Evolutionary conservation across 1,139 yeast species (phyloP).

Genomic region (Debaryomycetaceae sp.): DNA sequence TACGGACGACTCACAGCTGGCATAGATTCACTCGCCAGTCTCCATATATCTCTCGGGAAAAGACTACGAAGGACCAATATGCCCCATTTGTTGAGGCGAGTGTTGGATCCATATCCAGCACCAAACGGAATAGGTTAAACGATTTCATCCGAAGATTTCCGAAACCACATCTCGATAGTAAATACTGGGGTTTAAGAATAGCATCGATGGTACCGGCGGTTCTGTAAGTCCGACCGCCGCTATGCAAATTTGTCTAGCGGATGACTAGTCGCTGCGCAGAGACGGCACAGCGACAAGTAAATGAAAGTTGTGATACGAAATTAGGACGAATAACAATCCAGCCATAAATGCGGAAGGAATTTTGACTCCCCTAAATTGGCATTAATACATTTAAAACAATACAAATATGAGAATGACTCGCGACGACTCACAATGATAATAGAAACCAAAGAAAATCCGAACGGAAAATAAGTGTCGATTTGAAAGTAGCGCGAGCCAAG

Average conservation of each 20-base stretch:
- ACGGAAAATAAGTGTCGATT: not conserved
- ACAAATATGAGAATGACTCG: not conserved
- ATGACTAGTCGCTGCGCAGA: not conserved
- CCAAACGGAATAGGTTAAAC: not conserved
- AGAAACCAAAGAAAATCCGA: not conserved
- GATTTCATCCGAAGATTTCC: not conserved
- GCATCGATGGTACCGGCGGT: not conserved
- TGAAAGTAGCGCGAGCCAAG: too few relatives aligned
- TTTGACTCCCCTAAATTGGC: not conserved
- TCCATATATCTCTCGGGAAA: too few relatives aligned
- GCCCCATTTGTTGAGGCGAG: too few relatives aligned
- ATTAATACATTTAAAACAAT: not conserved
- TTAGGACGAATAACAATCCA: not conserved
- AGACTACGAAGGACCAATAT: too few relatives aligned
- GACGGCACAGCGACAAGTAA: not conserved
- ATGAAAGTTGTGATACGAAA: not conserved
- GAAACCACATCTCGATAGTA: not conserved
- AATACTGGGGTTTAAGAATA: not conserved
- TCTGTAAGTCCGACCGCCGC: not conserved
- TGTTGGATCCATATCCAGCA: not conserved
- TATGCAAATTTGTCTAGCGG: not conserved
- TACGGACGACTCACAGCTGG: too few relatives aligned
- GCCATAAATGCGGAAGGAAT: not conserved
- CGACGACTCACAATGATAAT: not conserved
- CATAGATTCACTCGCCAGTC: too few relatives aligned